These are phyloP conservation scores for Termitomyces sp. DNA, from an alignment of 768 basidiomycete genomes.

Conservation along the genomic window DNA sequence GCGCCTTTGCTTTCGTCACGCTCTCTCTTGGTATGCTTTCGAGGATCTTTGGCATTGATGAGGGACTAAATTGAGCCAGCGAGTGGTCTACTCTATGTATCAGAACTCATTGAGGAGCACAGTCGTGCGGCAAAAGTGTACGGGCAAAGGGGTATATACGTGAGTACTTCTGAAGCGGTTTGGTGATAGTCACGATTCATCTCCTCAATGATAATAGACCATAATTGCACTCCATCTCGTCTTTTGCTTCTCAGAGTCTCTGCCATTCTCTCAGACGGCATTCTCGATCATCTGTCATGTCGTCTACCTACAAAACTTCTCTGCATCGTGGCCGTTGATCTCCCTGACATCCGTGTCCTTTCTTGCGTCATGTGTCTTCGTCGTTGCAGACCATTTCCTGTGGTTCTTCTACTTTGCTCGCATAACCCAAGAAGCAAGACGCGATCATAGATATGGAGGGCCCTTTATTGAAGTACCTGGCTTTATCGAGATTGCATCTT, in stretches of 20 bases:
- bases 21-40: conserved; percentile 71
- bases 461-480: conserved; percentile 30
- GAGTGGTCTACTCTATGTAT: conserved; percentile 88
- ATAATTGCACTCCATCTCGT: conserved; percentile 76
- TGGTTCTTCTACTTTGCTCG: conserved; percentile 96
- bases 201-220: conserved; percentile 39
- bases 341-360: conserved; percentile 83
- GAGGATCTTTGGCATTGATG: neutral
- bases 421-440: conserved; percentile 59
- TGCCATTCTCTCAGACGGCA: conserved; percentile 67
- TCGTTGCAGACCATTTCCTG: conserved; percentile 86
- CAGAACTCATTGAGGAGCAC: conserved; percentile 95
- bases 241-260: conserved; percentile 73
- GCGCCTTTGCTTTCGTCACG: conserved; percentile 86
- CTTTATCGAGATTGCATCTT: conserved; percentile 76
- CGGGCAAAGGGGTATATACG: conserved; percentile 86
- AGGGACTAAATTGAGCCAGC: conserved; percentile 40
- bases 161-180: conserved; percentile 33
- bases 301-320: conserved; percentile 93
- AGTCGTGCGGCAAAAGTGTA: conserved; percentile 73
- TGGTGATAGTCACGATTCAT: neutral
- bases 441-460: conserved; percentile 43
- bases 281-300: conserved; percentile 85
- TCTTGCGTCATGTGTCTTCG: conserved; percentile 78
- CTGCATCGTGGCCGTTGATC: conserved; percentile 85